These are phyloP conservation scores for Aschersonia sp. DNA, from an alignment of 2,329 filamentous ascomycete species.

Conservation along the genomic window DNA sequence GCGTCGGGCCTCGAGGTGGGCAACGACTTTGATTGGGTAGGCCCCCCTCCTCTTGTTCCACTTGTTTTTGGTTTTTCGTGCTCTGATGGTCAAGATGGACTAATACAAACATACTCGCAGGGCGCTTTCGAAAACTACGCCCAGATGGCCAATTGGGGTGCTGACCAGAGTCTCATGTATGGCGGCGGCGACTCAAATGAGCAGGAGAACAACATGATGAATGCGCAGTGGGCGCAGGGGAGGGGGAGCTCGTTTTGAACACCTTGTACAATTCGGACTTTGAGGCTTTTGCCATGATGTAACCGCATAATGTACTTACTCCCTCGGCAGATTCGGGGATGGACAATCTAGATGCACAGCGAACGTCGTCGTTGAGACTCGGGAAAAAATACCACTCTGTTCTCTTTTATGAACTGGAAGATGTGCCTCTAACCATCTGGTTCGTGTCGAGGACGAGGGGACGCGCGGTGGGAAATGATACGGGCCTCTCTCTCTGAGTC, in stretches of 20 bases:
- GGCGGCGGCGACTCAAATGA: constrained; percentile 14
- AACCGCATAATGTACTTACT: too few relatives aligned
- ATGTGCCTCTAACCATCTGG: background rate
- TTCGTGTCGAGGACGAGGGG: too few relatives aligned
- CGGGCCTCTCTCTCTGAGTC: too few relatives aligned
- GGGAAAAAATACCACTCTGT: background rate
- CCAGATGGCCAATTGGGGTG: constrained; percentile 36
- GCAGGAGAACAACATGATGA: constrained; percentile 10
- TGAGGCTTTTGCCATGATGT: background rate
- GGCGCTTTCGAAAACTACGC: constrained; percentile 42
- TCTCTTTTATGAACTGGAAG: background rate
- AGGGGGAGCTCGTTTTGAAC: background rate
- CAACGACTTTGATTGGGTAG: constrained; percentile 45
- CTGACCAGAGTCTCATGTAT: constrained; percentile 38
- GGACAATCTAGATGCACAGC: background rate
- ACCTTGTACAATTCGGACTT: background rate
- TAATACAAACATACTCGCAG: constrained; percentile 15
- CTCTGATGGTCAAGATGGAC: background rate
- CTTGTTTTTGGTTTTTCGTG: background rate
- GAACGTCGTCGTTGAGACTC: background rate
- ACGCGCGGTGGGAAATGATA: too few relatives aligned
- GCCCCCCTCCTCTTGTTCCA: constrained; percentile 8
- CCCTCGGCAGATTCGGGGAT: background rate
- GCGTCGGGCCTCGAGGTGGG: constrained; percentile 26
- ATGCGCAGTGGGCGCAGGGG: constrained; percentile 5